Evolutionary conservation across 208 protist species (phyloP).

Genomic region (Sergeia podlipaevii): DNA sequence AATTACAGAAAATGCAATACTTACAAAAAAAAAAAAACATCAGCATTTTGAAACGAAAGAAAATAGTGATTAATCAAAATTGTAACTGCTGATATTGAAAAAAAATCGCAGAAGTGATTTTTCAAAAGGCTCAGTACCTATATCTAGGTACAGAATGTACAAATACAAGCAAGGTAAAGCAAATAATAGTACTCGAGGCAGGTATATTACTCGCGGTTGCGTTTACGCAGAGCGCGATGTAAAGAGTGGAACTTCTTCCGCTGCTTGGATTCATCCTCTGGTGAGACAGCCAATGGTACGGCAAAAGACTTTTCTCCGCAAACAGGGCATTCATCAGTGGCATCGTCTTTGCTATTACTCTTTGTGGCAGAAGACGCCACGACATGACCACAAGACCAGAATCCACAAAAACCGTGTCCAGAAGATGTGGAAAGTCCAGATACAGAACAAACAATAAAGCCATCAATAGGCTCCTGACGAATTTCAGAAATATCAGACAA

Average conservation of each 20-base stretch:
- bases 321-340: conserved; percentile 17
- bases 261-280: conserved; percentile 28
- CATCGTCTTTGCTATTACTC: neutral
- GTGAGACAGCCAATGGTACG: conserved; percentile 33
- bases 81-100: too few species aligned
- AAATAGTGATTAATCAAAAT: too few species aligned
- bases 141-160: too few species aligned
- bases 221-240: conserved; percentile 25
- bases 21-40: conserved; percentile 4
- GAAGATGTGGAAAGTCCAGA: conserved; percentile 38
- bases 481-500: neutral
- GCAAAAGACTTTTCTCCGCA: conserved; percentile 29
- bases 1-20: neutral
- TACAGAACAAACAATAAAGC: conserved; percentile 49
- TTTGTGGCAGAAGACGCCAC: conserved; percentile 26
- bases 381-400: conserved; percentile 80
- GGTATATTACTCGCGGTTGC: conserved; percentile 18
- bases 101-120: too few species aligned
- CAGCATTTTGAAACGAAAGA: conserved; percentile 1
- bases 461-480: conserved; percentile 2
- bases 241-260: conserved; percentile 12
- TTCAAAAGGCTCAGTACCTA: too few species aligned
- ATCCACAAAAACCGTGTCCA: conserved; percentile 63
- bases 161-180: too few species aligned
- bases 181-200: neutral